These are phyloP conservation scores for Leucoagaricus sp. DNA, from an alignment of 1,284 basidiomycete genomes.

Conservation along the genomic window DNA sequence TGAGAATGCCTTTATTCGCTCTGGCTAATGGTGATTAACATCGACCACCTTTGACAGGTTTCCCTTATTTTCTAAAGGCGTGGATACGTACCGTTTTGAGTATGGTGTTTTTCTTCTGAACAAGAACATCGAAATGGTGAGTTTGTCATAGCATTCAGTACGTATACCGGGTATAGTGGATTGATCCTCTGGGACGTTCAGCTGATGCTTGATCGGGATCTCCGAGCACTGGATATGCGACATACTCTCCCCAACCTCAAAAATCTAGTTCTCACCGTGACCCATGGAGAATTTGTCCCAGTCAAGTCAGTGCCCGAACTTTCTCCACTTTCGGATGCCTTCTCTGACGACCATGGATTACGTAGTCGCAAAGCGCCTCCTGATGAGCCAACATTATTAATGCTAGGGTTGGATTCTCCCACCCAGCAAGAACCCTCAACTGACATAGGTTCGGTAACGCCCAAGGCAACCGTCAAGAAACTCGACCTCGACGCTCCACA, in stretches of 20 bases:
- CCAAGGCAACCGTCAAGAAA: slow-evolving; percentile 38
- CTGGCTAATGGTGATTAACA: background rate
- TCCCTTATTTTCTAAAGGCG: slow-evolving; percentile 91
- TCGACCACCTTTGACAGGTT: slow-evolving; percentile 56
- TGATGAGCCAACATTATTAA: slow-evolving; percentile 30
- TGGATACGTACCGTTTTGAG: slow-evolving; percentile 96
- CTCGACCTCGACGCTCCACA: slow-evolving; percentile 24
- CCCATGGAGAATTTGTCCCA: slow-evolving; percentile 57
- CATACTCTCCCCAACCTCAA: slow-evolving; percentile 97
- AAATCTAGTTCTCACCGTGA: slow-evolving; percentile 87
- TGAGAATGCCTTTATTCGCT: slow-evolving; percentile 41
- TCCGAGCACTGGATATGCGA: slow-evolving; percentile 88
- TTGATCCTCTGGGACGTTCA: slow-evolving; percentile 33
- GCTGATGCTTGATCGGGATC: slow-evolving; percentile 88
- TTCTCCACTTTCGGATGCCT: background rate
- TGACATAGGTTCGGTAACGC: slow-evolving; percentile 26
- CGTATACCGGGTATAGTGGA: background rate
- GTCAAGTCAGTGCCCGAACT: slow-evolving; percentile 36
- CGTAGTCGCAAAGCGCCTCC: slow-evolving; percentile 19
- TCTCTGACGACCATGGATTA: slow-evolving; percentile 11
- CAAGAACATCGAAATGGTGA: slow-evolving; percentile 94
- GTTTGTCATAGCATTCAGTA: slow-evolving; percentile 23
- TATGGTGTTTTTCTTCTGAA: slow-evolving; percentile 97
- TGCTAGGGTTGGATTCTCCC: slow-evolving; percentile 27
- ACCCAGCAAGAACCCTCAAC: slow-evolving; percentile 7